A percentile compares a stretch with the other conserved stretches of the same genome.
Conservation (phyloP, 179 eudicot genomes). For the Actinidia arguta region DNA sequence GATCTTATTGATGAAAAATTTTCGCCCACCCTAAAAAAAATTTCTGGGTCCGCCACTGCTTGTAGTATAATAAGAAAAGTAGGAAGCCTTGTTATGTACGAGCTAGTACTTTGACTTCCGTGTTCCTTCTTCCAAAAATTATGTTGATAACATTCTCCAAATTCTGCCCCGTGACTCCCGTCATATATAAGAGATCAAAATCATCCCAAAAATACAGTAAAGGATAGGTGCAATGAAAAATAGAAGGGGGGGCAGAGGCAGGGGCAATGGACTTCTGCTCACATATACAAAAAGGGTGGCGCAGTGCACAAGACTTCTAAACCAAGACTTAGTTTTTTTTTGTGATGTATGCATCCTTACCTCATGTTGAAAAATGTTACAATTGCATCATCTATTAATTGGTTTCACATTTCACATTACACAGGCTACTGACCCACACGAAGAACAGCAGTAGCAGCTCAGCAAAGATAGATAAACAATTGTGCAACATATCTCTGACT, state of each 20-base stretch:
- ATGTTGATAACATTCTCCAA: not conserved
- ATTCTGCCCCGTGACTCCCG: not conserved
- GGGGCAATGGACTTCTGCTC: no score
- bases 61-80: no score
- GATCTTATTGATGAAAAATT: no score
- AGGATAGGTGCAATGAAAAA: not conserved
- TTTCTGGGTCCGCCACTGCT: no score
- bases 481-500: not conserved
- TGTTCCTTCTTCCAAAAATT: not conserved
- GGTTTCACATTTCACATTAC: no score
- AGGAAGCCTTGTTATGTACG: no score
- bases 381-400: not conserved
- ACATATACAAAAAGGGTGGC: no score
- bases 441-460: not conserved
- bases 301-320: not conserved
- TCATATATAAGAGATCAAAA: not conserved
- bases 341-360: no score
- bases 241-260: no score
- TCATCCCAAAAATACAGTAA: not conserved
- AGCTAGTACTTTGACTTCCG: no score
- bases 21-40: no score
- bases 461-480: not conserved
- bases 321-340: no score
- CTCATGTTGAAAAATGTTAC: not conserved
- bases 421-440: conserved; percentile 15